Percentiles rank a stretch among this genome's conserved stretches.
Conservation (phyloP, 2,329 filamentous ascomycete genomes). For the Stagonosporopsis chrysanthemi region DNA sequence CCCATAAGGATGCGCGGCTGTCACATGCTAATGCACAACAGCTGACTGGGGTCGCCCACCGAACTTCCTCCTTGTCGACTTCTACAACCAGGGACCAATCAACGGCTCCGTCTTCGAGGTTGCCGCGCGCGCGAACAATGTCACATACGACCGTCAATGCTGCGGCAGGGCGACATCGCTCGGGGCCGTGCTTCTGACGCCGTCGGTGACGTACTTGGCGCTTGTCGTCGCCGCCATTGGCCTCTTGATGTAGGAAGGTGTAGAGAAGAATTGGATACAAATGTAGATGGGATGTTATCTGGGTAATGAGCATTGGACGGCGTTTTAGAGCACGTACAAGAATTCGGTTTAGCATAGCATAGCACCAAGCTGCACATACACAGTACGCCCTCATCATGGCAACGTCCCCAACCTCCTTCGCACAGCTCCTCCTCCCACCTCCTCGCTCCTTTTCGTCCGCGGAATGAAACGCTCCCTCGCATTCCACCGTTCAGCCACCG, state of each 20-base stretch:
- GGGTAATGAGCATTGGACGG: neutral
- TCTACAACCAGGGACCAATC: slow-evolving; percentile 48
- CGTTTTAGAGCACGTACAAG: slow-evolving; percentile 4
- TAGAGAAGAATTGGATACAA: neutral
- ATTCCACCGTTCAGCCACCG: neutral
- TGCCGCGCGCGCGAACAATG: slow-evolving; percentile 67
- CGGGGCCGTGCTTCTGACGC: slow-evolving; percentile 16
- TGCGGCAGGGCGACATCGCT: slow-evolving; percentile 56
- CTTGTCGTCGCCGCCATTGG: slow-evolving; percentile 28
- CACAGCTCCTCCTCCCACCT: too few species aligned
- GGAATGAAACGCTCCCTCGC: neutral
- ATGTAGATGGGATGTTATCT: neutral
- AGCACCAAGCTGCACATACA: neutral
- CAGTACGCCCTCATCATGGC: neutral
- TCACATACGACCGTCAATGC: slow-evolving; percentile 69
- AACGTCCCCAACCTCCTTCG: neutral
- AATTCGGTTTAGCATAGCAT: neutral
- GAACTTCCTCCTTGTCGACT: slow-evolving; percentile 53
- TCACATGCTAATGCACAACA: slow-evolving; percentile 22
- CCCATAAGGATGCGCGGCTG: neutral
- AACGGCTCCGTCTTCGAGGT: slow-evolving; percentile 52
- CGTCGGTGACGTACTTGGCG: slow-evolving; percentile 28
- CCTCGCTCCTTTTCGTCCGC: neutral
- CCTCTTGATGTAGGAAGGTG: slow-evolving; percentile 24
- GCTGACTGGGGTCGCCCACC: slow-evolving; percentile 48